phyloP scores from a whole-genome alignment of 768 basidiomycete species.

The Mycena haematopus region DNA sequence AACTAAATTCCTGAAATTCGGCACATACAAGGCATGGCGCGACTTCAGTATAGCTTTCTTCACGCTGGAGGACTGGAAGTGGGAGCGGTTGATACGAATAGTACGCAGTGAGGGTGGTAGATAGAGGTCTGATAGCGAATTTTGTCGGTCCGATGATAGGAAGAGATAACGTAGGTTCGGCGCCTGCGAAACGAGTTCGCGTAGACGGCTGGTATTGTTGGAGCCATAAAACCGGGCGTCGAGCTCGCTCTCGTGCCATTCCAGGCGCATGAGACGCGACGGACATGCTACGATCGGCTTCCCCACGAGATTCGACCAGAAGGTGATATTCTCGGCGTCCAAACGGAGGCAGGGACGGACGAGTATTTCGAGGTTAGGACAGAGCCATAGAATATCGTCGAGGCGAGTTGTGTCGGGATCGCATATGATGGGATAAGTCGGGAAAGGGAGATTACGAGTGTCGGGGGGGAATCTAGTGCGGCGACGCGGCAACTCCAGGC shows the following conservation, averaged over 20 bases:
- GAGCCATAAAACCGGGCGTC: conserved; percentile 17
- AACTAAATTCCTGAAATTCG: conserved; percentile 18
- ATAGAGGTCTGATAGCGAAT: conserved; percentile 9
- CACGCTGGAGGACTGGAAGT: conserved; percentile 12
- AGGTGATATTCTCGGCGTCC: conserved; percentile 20
- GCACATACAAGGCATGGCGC: not conserved
- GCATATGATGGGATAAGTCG: conserved; percentile 3
- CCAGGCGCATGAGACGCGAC: too few relatives aligned
- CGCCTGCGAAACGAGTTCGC: conserved; percentile 12
- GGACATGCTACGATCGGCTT: too few relatives aligned
- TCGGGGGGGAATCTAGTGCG: not conserved
- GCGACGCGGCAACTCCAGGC: conserved; percentile 13
- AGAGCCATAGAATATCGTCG: conserved; percentile 11
- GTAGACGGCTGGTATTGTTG: conserved; percentile 8
- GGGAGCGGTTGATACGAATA: conserved; percentile 21
- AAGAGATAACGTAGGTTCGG: conserved; percentile 21
- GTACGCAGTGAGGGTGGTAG: conserved; percentile 19
- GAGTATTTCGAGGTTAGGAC: conserved; percentile 16
- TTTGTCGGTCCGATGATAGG: conserved; percentile 16
- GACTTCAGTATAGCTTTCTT: not conserved
- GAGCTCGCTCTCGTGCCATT: conserved; percentile 18
- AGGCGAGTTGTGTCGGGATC: not conserved
- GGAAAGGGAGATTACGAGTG: not conserved
- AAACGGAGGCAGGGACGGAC: conserved; percentile 14
- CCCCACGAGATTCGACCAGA: conserved; percentile 16